Conservation (phyloP, 345 rosid species). For the Populus euphratica region DNA sequence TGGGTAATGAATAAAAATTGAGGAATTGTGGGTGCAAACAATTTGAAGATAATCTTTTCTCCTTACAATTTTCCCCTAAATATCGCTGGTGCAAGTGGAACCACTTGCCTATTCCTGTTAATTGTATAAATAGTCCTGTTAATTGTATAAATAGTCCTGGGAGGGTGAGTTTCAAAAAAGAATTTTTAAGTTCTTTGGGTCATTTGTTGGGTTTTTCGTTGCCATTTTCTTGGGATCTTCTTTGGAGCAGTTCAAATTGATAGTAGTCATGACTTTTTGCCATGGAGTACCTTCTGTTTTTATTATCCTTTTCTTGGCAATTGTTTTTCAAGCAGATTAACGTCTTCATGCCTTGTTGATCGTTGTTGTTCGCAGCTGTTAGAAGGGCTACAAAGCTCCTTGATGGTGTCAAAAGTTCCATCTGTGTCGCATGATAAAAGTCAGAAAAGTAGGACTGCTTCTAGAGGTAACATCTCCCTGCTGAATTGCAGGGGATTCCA, state of each 20-base stretch:
- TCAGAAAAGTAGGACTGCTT: slow-evolving; percentile 37
- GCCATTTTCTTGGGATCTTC: not conserved
- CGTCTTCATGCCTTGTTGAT: not conserved
- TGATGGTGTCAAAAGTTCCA: slow-evolving; percentile 75
- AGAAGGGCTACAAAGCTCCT: slow-evolving; percentile 91
- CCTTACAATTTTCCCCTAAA: not conserved
- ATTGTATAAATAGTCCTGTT: not conserved
- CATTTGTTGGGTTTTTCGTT: not conserved
- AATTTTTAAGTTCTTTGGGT: not conserved
- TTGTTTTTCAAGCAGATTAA: not conserved
- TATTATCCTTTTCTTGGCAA: not conserved
- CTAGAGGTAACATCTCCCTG: slow-evolving; percentile 21
- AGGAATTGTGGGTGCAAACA: not conserved
- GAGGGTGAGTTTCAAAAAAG: not conserved
- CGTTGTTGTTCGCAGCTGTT: slow-evolving; percentile 48
- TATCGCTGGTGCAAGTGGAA: not conserved
- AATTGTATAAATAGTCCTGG: not conserved
- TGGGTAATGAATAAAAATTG: not conserved
- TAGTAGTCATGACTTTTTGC: not conserved
- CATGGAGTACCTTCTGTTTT: not conserved
- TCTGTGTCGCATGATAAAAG: slow-evolving; percentile 65
- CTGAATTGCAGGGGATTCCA: not conserved
- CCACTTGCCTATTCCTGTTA: not conserved
- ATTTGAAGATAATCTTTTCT: not conserved
- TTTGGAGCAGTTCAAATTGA: not conserved